Conservation (phyloP, 2,329 filamentous ascomycete species). For the Thermothelomyces thermophilus region DNA sequence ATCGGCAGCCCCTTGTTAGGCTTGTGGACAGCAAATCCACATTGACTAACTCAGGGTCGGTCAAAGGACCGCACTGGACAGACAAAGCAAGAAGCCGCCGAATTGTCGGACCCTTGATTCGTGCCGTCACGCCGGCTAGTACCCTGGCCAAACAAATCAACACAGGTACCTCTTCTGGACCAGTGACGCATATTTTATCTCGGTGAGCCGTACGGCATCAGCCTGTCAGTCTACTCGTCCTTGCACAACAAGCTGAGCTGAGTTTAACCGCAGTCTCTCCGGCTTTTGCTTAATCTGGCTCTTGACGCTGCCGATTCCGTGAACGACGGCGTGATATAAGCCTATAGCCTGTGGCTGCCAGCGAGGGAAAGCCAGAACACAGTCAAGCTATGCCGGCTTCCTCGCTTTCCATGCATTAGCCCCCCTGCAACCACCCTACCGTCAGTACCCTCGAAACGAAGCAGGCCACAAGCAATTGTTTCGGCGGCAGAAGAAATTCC, state of each 20-base stretch:
- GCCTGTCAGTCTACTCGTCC: conserved; percentile 5
- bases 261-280: conserved; percentile 3
- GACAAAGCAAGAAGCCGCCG: conserved; percentile 32
- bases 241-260: conserved; percentile 1
- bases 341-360: conserved; percentile 8
- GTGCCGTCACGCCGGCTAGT: conserved; percentile 10
- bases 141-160: conserved; percentile 20
- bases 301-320: background rate
- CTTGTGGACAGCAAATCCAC: conserved; percentile 17
- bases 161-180: conserved; percentile 5
- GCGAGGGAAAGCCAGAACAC: conserved; percentile 6
- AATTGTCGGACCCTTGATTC: conserved; percentile 22
- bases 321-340: conserved; percentile 3
- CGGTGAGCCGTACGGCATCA: background rate
- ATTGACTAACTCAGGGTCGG: conserved; percentile 18
- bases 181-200: background rate
- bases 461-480: conserved; percentile 42
- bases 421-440: conserved; percentile 44
- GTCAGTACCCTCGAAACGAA: conserved; percentile 37
- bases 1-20: conserved; percentile 17
- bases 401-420: conserved; percentile 38
- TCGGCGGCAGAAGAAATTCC: conserved; percentile 36
- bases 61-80: conserved; percentile 26
- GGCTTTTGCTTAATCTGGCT: background rate
- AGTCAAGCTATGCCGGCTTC: conserved; percentile 17